Evolutionary conservation across 2,329 filamentous ascomycete species (phyloP).

Genomic region (Neurospora sp.): DNA sequence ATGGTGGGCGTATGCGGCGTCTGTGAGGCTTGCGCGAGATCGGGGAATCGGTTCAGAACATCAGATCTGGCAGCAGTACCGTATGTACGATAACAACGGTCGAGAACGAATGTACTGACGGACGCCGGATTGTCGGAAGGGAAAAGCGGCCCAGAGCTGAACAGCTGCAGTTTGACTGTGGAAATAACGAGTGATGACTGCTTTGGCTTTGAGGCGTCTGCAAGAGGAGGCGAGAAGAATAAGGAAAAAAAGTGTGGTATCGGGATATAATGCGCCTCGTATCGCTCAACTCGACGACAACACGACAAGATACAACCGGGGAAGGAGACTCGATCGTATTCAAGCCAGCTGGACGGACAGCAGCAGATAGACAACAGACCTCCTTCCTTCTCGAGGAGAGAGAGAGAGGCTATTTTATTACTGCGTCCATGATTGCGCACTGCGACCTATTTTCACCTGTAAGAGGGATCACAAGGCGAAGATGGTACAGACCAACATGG

Average conservation of each 20-base stretch:
- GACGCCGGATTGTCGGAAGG: not conserved
- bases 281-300: not conserved
- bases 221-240: not conserved
- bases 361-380: not conserved
- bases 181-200: not conserved
- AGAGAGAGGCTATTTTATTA: not conserved
- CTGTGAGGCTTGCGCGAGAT: not conserved
- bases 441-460: not conserved
- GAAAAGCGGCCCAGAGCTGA: not conserved
- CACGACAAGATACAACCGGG: not conserved
- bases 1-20: constrained; percentile 13
- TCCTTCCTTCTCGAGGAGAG: not conserved
- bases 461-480: not conserved
- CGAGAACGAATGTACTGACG: not conserved
- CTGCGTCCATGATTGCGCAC: not conserved
- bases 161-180: not conserved
- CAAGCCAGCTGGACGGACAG: not conserved
- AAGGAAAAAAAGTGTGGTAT: not conserved
- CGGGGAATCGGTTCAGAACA: not conserved
- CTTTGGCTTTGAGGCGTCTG: not conserved
- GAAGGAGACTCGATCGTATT: not conserved
- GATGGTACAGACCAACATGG: not conserved
- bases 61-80: not conserved
- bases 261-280: not conserved
- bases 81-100: not conserved